Evolutionary conservation across 2,329 filamentous ascomycete genomes (phyloP).

Genomic region (Aspergillus phoenicis): DNA sequence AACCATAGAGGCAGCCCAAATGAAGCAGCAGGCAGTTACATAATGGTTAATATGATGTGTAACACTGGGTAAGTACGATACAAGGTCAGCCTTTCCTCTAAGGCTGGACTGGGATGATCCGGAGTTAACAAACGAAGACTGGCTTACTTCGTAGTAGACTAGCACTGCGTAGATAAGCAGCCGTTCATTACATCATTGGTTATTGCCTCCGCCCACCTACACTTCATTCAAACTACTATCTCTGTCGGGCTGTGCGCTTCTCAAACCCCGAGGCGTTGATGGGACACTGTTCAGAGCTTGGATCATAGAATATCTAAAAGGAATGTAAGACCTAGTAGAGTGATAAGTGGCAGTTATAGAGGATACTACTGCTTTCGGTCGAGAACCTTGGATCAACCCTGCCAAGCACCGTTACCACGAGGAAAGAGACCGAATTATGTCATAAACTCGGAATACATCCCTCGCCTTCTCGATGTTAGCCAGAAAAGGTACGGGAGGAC

Average conservation of each 20-base stretch:
- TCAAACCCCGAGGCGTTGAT: background rate
- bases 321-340: no score
- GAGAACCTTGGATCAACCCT: background rate
- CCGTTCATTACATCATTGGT: constrained; percentile 3
- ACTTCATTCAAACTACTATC: background rate
- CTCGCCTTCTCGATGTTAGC: no score
- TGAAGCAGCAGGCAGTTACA: background rate
- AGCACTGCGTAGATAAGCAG: background rate
- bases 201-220: background rate
- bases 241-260: background rate
- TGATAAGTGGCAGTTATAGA: background rate
- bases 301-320: background rate
- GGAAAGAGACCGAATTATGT: background rate
- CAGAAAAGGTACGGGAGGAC: background rate
- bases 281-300: background rate
- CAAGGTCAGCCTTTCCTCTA: no score
- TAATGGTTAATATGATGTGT: no score
- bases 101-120: no score
- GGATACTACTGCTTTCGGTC: background rate
- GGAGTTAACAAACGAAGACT: no score
- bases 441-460: background rate
- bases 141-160: no score
- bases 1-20: no score
- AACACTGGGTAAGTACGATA: no score
- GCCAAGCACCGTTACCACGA: background rate